Evolutionary conservation across 148 eudicot species (phyloP).

Genomic region (Beta vulgaris): DNA sequence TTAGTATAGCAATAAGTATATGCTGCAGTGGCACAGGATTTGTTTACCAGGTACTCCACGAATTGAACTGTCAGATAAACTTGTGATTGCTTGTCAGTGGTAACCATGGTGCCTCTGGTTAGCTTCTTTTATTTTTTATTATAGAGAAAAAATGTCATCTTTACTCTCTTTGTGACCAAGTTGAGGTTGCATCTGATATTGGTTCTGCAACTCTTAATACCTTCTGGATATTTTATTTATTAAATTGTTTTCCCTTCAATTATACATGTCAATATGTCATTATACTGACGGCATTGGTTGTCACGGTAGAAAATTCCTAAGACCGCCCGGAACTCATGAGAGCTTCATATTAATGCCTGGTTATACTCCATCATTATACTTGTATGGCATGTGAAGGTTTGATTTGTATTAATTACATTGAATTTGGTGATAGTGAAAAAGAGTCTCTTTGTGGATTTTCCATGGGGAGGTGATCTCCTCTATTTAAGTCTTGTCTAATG

Average conservation of each 20-base stretch:
- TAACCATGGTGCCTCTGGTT: neutral
- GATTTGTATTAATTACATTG: neutral
- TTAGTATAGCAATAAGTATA: slow-evolving; percentile 66
- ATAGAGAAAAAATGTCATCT: neutral
- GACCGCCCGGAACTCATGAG: no score
- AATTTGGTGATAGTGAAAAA: neutral
- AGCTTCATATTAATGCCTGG: neutral
- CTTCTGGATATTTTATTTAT: neutral
- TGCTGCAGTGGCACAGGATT: slow-evolving; percentile 91
- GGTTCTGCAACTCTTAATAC: neutral
- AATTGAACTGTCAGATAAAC: neutral
- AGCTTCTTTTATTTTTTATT: neutral
- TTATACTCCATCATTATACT: neutral
- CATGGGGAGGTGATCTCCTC: neutral
- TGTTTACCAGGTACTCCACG: slow-evolving; percentile 67
- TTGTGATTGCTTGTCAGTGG: neutral
- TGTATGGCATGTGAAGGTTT: neutral
- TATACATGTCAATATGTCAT: no score
- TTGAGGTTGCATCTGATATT: slow-evolving; percentile 1
- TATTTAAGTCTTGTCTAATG: neutral
- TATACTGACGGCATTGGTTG: no score
- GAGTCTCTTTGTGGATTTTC: neutral
- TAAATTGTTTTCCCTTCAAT: neutral
- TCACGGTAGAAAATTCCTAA: no score
- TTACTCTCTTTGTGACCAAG: neutral